Base-by-base conservation (phyloP, 495 filamentous ascomycete genomes). In the Alectoria sarmentosa region DNA sequence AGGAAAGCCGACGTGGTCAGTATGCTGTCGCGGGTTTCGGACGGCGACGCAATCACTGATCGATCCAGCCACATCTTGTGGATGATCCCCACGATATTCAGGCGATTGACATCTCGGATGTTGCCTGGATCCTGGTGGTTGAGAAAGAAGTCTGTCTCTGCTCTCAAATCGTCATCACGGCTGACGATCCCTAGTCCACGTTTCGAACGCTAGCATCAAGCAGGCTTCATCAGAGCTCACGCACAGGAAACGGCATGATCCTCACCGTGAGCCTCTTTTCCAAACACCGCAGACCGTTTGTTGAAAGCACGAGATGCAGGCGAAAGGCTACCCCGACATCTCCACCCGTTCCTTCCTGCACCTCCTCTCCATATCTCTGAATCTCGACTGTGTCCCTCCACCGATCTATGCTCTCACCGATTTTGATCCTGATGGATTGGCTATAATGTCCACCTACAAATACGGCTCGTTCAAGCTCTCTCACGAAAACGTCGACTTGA, bases 301-400 rank as follows among this genome's bases (percentile, higher is more conserved):
- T 28, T n/a, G 14, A 41, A 32, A 21, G 28, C 23, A 62, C 57
- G 58, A 0, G n/a, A 52, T 38, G 7, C 15, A 90, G 90, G 90
- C 84, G 1, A 98, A 96, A 79, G 94, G 94, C 0, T 98, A 95
- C 73, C 92, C 94, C 0, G 94, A 98, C 70, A 78, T 96, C 32
- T 80, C 82, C 8, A 96, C 92, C 0, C 76, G 95, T 39, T 80
- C 82, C 52, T 92, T 97, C 62, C 78, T 79, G 42, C 74, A 70
- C 69, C 70, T 67, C 56, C 62, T 80, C 38, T 71, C 70, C 61
- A 61, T 79, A 39, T 57, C 67, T 54, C 42, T 67, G 38, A 39
- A 68, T 64, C 66, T 54, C 59, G 14, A 66, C 63, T 62, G 9
- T 70, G 69, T 58, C 71, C 76, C 3, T 44, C 71, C 84, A 1